These are phyloP conservation scores for Phlebopus sp. DNA, from an alignment of 1,284 basidiomycete species.

Conservation along the genomic window DNA sequence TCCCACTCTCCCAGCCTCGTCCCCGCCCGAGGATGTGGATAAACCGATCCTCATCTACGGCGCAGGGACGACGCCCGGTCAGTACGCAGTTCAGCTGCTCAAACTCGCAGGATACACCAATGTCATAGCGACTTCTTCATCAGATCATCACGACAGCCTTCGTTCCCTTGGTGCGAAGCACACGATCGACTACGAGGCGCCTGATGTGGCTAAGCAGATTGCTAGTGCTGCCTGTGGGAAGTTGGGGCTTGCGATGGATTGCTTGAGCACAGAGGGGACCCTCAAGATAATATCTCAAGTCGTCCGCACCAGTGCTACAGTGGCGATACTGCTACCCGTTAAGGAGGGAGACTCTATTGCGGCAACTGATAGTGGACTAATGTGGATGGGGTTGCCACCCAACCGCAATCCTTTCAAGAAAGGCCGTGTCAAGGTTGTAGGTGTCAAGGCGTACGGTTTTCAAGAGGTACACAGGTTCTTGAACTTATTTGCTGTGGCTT, in stretches of 20 bases:
- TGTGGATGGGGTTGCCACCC: conserved; percentile 35
- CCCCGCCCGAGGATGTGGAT: conserved; percentile 32
- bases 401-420: conserved; percentile 22
- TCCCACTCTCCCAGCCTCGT: conserved; percentile 34
- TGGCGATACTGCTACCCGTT: conserved; percentile 48
- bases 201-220: conserved; percentile 40
- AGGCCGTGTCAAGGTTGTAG: conserved; percentile 29
- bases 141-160: conserved; percentile 45
- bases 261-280: conserved; percentile 40
- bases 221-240: conserved; percentile 37
- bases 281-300: conserved; percentile 37
- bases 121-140: conserved; percentile 51
- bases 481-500: neutral
- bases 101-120: conserved; percentile 49
- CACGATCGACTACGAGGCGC: conserved; percentile 51
- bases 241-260: conserved; percentile 40
- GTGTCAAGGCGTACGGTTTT: conserved; percentile 43
- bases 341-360: conserved; percentile 41
- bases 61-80: conserved; percentile 53
- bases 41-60: conserved; percentile 53
- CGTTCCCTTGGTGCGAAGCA: conserved; percentile 46
- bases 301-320: conserved; percentile 34
- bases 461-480: conserved; percentile 32
- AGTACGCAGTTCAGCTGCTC: conserved; percentile 55
- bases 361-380: conserved; percentile 19